phyloP scores from a whole-genome alignment of 2,329 filamentous ascomycete species.

The Nannizziopsis arthrosporioides region DNA sequence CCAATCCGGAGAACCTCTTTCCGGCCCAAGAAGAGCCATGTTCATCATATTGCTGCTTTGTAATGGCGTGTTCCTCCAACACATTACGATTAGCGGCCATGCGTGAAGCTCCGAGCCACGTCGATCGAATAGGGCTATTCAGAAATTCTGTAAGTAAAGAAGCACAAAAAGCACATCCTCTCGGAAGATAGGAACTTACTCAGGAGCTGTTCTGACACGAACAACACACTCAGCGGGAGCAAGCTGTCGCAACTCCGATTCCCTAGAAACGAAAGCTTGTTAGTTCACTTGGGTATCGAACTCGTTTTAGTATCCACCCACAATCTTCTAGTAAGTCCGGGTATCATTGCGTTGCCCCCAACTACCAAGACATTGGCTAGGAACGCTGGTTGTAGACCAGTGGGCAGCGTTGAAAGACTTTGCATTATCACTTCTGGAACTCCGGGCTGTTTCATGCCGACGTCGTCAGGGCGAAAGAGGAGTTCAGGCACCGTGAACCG shows the following conservation, averaged over 20 bases:
- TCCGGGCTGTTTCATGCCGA: conserved; percentile 72
- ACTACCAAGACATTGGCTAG: conserved; percentile 81
- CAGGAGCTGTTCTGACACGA: conserved; percentile 54
- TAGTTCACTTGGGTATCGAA: conserved; percentile 12
- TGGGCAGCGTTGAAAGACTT: conserved; percentile 59
- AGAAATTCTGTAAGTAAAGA: conserved; percentile 2
- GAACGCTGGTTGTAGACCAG: conserved; percentile 72
- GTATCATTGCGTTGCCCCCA: conserved; percentile 69
- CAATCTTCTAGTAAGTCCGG: conserved; percentile 70
- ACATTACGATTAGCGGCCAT: conserved; percentile 57
- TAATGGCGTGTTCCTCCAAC: conserved; percentile 59
- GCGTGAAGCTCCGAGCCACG: conserved; percentile 74
- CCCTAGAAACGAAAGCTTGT: conserved; percentile 23
- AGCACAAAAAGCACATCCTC: background rate
- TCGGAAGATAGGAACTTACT: conserved; percentile 35
- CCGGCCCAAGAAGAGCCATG: conserved; percentile 64
- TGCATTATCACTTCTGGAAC: conserved; percentile 74
- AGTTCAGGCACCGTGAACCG: conserved; percentile 83
- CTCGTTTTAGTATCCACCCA: conserved; percentile 25
- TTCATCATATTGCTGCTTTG: conserved; percentile 82
- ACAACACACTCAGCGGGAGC: conserved; percentile 68
- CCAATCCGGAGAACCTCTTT: conserved; percentile 49
- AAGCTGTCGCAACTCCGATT: conserved; percentile 58
- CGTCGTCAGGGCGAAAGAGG: conserved; percentile 73
- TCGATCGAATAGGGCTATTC: conserved; percentile 56